Evolutionary conservation across 2,329 filamentous ascomycete genomes (phyloP).

Genomic region (Stromatinia cepivora): DNA sequence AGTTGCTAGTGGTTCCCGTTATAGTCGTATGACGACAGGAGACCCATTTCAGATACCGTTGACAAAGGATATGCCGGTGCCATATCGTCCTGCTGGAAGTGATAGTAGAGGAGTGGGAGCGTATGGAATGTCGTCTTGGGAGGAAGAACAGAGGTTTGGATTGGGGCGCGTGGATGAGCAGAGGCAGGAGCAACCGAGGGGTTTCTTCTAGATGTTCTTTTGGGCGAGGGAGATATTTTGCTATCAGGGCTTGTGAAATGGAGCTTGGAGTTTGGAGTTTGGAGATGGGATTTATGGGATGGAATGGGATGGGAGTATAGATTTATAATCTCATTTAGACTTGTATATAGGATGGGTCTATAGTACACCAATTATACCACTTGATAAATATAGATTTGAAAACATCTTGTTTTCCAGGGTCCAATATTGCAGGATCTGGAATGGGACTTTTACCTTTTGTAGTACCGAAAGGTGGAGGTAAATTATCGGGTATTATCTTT

Average conservation of each 20-base stretch:
- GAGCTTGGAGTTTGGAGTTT: not conserved
- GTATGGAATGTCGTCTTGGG: not conserved
- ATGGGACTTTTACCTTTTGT: too few species aligned
- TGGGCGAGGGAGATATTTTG: too few species aligned
- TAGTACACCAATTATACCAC: not conserved
- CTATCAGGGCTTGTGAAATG: not conserved
- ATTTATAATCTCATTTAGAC: slow-evolving; percentile 1
- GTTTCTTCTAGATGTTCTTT: not conserved
- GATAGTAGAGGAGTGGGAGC: too few species aligned
- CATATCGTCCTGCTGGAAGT: not conserved
- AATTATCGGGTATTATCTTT: too few species aligned
- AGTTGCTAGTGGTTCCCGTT: not conserved
- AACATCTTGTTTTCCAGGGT: too few species aligned
- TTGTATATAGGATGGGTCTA: not conserved
- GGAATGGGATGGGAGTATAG: not conserved
- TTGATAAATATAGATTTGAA: not conserved
- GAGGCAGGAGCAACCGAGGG: not conserved
- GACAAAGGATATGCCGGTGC: not conserved
- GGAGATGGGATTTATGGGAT: too few species aligned
- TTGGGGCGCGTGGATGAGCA: not conserved
- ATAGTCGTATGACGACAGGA: slow-evolving; percentile 4
- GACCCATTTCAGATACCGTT: not conserved
- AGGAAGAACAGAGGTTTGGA: not conserved
- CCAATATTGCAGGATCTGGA: not conserved
- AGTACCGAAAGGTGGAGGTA: too few species aligned